Conservation (phyloP, 2,329 filamentous ascomycete species). For the Diaporthe sp. region DNA sequence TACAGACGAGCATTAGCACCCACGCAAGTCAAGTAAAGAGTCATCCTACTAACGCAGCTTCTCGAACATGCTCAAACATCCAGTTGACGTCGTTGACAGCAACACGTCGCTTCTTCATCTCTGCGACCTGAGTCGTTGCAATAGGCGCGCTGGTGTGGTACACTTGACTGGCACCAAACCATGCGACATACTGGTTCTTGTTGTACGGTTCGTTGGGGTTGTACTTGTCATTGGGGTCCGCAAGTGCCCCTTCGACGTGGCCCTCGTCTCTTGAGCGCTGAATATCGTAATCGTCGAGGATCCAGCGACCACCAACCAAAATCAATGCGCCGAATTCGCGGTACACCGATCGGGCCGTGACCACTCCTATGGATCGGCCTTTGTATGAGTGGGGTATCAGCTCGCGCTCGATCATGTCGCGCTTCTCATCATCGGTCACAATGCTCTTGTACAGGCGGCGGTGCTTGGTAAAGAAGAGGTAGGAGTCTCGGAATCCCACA, state of each 20-base stretch:
- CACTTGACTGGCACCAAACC: slow-evolving; percentile 96
- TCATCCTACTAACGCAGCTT: slow-evolving; percentile 79
- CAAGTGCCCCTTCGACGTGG: slow-evolving; percentile 88
- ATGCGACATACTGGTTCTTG: slow-evolving; percentile 98
- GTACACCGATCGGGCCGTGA: slow-evolving; percentile 96
- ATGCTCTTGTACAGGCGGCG: slow-evolving; percentile 98
- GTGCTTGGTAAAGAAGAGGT: slow-evolving; percentile 99
- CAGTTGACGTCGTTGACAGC: slow-evolving; percentile 95
- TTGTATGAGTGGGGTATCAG: slow-evolving; percentile 99
- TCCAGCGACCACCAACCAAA: slow-evolving; percentile 87
- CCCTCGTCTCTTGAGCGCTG: slow-evolving; percentile 81
- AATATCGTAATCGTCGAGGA: slow-evolving; percentile 92
- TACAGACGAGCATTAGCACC: slow-evolving; percentile 54
- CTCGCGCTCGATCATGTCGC: slow-evolving; percentile 93
- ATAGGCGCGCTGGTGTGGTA: slow-evolving; percentile 88
- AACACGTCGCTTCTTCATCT: slow-evolving; percentile 86
- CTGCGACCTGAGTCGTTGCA: slow-evolving; percentile 77
- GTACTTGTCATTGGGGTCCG: slow-evolving; percentile 88
- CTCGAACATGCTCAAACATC: slow-evolving; percentile 94
- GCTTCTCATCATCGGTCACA: slow-evolving; percentile 96
- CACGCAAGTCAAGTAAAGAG: neutral
- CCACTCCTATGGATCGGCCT: slow-evolving; percentile 95
- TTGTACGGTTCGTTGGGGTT: slow-evolving; percentile 91
- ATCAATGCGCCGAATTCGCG: slow-evolving; percentile 96
- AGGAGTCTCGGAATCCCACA: slow-evolving; percentile 97